Evolutionary conservation across 768 basidiomycete genomes (phyloP), one percentile per base, ranked within the genome.

Genomic region (Tremella fuciformis): DNA sequence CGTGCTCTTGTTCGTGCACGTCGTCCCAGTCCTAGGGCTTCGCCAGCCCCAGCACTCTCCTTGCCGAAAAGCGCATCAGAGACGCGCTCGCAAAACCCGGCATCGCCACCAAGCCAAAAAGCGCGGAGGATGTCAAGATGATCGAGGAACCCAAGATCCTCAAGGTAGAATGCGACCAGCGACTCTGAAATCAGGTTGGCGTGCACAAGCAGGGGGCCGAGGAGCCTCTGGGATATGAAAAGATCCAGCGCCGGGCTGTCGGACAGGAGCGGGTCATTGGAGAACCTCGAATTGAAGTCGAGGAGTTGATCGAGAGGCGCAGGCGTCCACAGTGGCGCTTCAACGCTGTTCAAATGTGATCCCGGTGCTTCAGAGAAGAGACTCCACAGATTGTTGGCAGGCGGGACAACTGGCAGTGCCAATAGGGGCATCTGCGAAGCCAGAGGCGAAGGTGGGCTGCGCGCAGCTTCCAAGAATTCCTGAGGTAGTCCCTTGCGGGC

Each of bases 71-170:
- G 79, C 0, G 91, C 88, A 1, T 78, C 77, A 15, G 82, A 79
- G 13, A 94, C 81, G 3, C 86, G 83, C 7, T 81, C 80, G 66
- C 85, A 86, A 79, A 93, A 94, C 7, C 58, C 47, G 4, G 71
- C 63, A 53, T 77, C 72, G 7, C 69, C 68, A 39, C 73, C 69
- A 2, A 78, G 63, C 59, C 71, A 67, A 59, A 72, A 78, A 6
- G 73, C 50, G 1, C 57, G 55, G 7, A 78, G 70, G 41, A 76
- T 58, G 42, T 77, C 75, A 1, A 85, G 77, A 26, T 86, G 84
- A 0, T 85, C 83, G 1, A 86, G 84, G 47, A 91, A 78, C 15
- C 90, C 80, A 51, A 91, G 81, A 66, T 88, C 90, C 2, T 87
- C 87, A 18, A 87, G 84, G 40, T 81, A 83, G 38, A 91, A 79